These are phyloP conservation scores for Xylaria curta DNA, from an alignment of 495 filamentous ascomycete species.

Conservation along the genomic window DNA sequence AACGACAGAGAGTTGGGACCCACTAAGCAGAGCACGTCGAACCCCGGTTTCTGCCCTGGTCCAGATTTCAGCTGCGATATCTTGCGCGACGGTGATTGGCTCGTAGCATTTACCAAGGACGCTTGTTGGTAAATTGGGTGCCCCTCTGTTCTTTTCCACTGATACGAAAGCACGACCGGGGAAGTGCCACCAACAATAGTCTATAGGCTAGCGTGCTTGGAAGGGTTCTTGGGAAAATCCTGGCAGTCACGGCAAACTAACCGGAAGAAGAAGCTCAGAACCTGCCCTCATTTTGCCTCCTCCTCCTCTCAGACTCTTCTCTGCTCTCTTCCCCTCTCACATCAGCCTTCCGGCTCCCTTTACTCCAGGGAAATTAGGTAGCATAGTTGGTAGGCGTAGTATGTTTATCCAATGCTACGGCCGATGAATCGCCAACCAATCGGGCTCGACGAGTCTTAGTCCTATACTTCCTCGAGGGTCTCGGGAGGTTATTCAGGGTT, in stretches of 20 bases:
- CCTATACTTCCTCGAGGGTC: not conserved
- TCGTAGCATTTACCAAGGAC: not conserved
- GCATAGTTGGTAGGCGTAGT: not conserved
- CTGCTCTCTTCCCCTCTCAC: not conserved
- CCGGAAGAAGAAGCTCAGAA: slow-evolving; percentile 13
- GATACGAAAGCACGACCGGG: slow-evolving; percentile 13
- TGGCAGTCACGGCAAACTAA: slow-evolving; percentile 2
- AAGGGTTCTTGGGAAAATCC: slow-evolving; percentile 4
- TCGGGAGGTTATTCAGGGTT: too few species aligned
- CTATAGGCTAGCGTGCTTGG: not conserved
- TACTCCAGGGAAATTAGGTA: not conserved
- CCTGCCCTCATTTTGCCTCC: not conserved
- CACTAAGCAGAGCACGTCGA: not conserved
- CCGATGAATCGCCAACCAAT: not conserved
- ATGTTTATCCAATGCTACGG: not conserved
- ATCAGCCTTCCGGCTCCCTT: not conserved
- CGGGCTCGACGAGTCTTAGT: not conserved
- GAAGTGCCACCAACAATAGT: not conserved
- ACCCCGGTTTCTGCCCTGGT: not conserved
- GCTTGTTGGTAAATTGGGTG: slow-evolving; percentile 4
- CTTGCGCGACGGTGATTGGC: slow-evolving; percentile 30
- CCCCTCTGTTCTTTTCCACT: slow-evolving; percentile 5
- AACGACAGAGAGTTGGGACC: not conserved
- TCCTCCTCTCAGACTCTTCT: not conserved
- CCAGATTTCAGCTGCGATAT: slow-evolving; percentile 28